These are phyloP conservation scores for Penicillium simplicissimum DNA, from an alignment of 495 filamentous ascomycete genomes.

Conservation along the genomic window DNA sequence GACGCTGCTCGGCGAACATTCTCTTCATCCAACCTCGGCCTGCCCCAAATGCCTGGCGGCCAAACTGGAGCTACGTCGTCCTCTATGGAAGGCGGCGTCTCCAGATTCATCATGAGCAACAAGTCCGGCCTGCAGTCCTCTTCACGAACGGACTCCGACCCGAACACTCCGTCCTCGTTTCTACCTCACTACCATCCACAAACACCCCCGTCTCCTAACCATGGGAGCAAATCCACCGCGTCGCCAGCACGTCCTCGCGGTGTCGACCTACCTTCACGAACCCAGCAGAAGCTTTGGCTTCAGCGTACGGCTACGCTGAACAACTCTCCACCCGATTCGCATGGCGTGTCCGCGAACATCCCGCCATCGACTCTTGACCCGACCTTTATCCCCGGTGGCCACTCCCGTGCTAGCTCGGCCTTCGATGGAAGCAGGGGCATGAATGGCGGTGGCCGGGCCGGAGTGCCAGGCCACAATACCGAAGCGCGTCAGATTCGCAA, in stretches of 20 bases:
- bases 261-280: constrained; percentile 43
- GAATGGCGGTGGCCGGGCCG: constrained; percentile 36
- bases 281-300: constrained; percentile 52
- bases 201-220: constrained; percentile 44
- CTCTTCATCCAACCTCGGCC: constrained; percentile 30
- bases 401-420: constrained; percentile 28
- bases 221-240: constrained; percentile 18
- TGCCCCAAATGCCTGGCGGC: constrained; percentile 31
- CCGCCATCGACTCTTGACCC: constrained; percentile 40
- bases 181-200: constrained; percentile 51
- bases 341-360: constrained; percentile 33
- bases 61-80: constrained; percentile 43
- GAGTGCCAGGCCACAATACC: constrained; percentile 35
- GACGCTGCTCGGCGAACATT: constrained; percentile 39
- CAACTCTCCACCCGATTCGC: constrained; percentile 48
- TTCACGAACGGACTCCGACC: constrained; percentile 48
- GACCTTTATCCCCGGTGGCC: constrained; percentile 29
- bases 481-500: constrained; percentile 48
- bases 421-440: constrained; percentile 38
- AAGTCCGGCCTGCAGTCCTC: constrained; percentile 33
- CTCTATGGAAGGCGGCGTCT: constrained; percentile 51
- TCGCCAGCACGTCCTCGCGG: constrained; percentile 41
- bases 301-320: constrained; percentile 50
- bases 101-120: constrained; percentile 45
- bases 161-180: constrained; percentile 51